Base-by-base conservation (phyloP, 176 grass and related monocot species). In the Avena sativa region DNA sequence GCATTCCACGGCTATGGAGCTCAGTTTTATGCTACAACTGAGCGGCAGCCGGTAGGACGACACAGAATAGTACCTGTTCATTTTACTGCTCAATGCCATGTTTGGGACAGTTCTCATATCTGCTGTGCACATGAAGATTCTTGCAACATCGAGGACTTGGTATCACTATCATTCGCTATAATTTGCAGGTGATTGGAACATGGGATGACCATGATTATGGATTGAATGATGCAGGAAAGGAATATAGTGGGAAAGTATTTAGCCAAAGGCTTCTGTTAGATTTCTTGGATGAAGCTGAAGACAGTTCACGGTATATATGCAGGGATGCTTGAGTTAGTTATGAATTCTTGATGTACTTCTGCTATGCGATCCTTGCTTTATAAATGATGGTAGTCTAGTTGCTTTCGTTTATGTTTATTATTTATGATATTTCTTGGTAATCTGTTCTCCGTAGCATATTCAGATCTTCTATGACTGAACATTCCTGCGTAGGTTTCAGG, bases 181-280 rank as follows among this genome's bases (percentile, higher is more conserved):
- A 74, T 83, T 83, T 84, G 94, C 87, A 93, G 96, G 92, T 98
- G 76, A 87, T 98, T 89, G 96, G 96, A 64, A 95, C 93, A 85
- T 98, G 92, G 96, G 96, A 98, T 85, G 96, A 95, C 81, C 96
- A 98, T 89, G 96, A 98, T 87, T 98, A 92, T 86, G 96, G 96
- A 89, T 88, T 98, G 56, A 98, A 98, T 95, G 96, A 98, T 85
- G 96, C 96, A 26, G 96, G 93, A 48, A 95, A 95, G 87, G 96
- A 98, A 70, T 95, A 94, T 75, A 74, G 46, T 59, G 88, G 88
- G 51, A 95, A 94, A 83, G 40, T 89, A 50, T 60, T 86, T 19
- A 89, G 57, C 81, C 96, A 98, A 40, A 92, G 79, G 84, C 93
- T 98, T 88, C 16, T 98, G 52, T 89, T 98, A 86, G 93, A 95